Base-by-base conservation (phyloP, 2,329 filamentous ascomycete genomes). In the Ascocoryne sarcoides region DNA sequence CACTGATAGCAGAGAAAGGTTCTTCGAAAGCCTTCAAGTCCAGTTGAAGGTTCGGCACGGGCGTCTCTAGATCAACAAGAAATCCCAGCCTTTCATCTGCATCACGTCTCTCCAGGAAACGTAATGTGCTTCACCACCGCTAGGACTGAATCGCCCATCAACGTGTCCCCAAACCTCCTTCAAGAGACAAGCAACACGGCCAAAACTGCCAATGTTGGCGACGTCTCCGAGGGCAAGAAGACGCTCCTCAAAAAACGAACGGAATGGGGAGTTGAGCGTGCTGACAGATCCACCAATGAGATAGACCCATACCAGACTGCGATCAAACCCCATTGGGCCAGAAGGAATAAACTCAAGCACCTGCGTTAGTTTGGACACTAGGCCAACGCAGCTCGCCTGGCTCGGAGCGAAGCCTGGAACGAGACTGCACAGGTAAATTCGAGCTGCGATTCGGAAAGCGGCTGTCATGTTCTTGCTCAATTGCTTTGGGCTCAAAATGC, bases 91-190 rank as follows among this genome's bases (percentile, higher is more conserved):
- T 68, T 90, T 92, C 67, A 82, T 77, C 66, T 77, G 78, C 88
- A 95, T 95, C 60, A 90, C 77, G 66, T 94, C 85, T 67, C 90
- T 75, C 90, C 90, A 96, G 79, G 89, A 88, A 64, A 94, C 76
- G 67, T 82, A 82, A 59, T 77, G 79, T 63, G 66, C 65, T 60
- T 52, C 63, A 37, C 59, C 56, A 37, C 51, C 53, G 40, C 55
- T 56, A 32, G 52, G 52, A 45, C 51, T 54, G 60, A 60, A 58
- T 59, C 61, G 46, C 54, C 57, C 79, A 60, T 89, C 84, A 59
- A 85, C 81, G 50, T 77, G 68, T 30, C 65, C 62, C 92, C 92
- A 98, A 20, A 90, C 76, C 65, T 95, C 86, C 48, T 76, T 73
- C 32, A 98, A 69, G 16, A 98, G 70, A 47, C 76, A 79, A 52